Conservation (phyloP, 2,329 filamentous ascomycete species). For the Fusarium verticillioides region DNA sequence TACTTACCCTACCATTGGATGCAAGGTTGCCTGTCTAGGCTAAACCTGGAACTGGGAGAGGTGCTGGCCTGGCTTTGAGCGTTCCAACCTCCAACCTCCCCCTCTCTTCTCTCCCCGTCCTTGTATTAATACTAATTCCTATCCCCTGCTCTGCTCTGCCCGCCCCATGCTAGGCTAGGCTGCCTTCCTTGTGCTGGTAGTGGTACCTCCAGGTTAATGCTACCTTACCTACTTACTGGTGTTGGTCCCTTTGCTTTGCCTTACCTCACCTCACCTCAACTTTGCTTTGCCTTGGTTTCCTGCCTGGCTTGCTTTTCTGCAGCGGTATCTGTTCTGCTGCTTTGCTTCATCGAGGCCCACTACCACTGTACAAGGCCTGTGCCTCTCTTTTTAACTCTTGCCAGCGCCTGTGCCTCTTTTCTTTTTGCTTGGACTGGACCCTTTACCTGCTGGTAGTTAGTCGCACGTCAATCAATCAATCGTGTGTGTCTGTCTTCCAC, state of each 20-base stretch:
- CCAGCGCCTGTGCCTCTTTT: not conserved
- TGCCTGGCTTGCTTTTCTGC: constrained; percentile 30
- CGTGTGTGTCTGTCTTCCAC: constrained; percentile 7
- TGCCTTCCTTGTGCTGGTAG: not conserved
- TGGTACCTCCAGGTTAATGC: constrained; percentile 7
- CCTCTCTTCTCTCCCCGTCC: not conserved
- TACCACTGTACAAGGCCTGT: constrained; percentile 16
- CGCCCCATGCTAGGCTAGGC: constrained; percentile 5
- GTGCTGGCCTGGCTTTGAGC: not conserved
- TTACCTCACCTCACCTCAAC: not conserved
- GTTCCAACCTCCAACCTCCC: constrained; percentile 26
- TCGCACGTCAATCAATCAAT: constrained; percentile 25
- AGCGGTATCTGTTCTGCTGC: not conserved
- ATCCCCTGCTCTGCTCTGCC: not conserved
- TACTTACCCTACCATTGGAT: not conserved
- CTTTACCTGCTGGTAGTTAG: constrained; percentile 7
- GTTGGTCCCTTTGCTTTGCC: constrained; percentile 6
- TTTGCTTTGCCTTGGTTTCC: constrained; percentile 23
- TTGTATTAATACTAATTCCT: constrained; percentile 6
- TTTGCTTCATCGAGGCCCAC: constrained; percentile 23
- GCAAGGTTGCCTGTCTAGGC: constrained; percentile 12
- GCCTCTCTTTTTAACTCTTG: constrained; percentile 8
- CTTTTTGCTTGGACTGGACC: not conserved
- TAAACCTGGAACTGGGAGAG: constrained; percentile 17
- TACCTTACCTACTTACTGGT: not conserved